Percentiles rank a stretch among this genome's conserved stretches.
phyloP scores from a whole-genome alignment of 176 grass and related monocot genomes.

The Saccharum officinarum region DNA sequence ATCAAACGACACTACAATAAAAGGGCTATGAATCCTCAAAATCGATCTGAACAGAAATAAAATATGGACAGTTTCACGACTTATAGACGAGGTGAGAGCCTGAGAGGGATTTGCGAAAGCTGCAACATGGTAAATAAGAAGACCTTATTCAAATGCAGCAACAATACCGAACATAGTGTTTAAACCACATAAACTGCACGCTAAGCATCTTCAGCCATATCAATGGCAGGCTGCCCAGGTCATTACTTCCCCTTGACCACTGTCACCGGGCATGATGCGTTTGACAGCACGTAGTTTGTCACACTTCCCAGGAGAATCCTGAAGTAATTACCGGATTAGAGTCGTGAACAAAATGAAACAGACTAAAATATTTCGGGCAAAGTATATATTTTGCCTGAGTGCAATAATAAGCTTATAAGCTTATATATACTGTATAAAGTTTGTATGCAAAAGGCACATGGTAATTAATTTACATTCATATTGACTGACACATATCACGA shows the following conservation, averaged over 20 bases:
- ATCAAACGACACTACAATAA: background rate
- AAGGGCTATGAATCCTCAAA: background rate
- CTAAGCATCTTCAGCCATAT: background rate
- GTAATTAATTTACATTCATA: background rate
- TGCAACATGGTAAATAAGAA: background rate
- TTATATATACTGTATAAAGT: background rate
- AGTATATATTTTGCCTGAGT: background rate
- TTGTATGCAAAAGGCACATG: background rate
- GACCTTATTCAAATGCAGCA: slow-evolving; percentile 21
- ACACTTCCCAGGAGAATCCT: slow-evolving; percentile 90
- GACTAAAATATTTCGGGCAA: background rate
- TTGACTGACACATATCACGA: background rate
- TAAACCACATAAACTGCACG: background rate
- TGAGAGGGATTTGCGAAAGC: background rate
- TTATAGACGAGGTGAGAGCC: background rate
- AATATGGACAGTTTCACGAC: background rate
- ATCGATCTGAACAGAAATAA: background rate
- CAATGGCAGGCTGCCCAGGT: background rate
- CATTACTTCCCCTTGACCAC: slow-evolving; percentile 58
- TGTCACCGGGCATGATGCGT: slow-evolving; percentile 81
- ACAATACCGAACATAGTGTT: background rate
- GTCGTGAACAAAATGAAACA: background rate
- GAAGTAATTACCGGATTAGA: slow-evolving; percentile 9
- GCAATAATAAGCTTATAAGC: background rate
- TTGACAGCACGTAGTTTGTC: slow-evolving; percentile 76